Base-by-base conservation (phyloP, 805 yeast species). In the Kockiozyma suomiensis region DNA sequence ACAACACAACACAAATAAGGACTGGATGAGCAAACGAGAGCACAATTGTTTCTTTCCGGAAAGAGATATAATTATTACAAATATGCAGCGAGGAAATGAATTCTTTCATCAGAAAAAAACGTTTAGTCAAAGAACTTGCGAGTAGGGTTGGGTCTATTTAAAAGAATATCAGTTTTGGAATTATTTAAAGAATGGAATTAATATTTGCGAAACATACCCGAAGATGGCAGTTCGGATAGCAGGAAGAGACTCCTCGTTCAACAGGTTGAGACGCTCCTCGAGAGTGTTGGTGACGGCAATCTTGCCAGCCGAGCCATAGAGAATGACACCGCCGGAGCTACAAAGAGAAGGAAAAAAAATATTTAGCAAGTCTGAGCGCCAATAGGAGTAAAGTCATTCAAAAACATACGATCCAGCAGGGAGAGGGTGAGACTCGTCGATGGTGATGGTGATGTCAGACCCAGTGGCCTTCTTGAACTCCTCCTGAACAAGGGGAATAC, bases 211-310 rank as follows among this genome's bases (percentile, higher is more conserved):
- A 13, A 59, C 66, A 19, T 46, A 85, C 64, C 96, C 96, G 72
- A 91, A 94, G 72, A 93, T 78, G 71, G 92, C 96, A 65, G 88
- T 80, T 78, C 98, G 86, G 66, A 94, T 85, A 56, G 92, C 96
- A 50, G 99, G 99, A 68, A 94, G 83, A 6, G 97, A 88, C 70
- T 85, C 89, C 73, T 88, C 88, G 40, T 88, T 82, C 70, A 94
- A 81, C 64, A 94, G 77, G 70, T 86, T 82, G 71, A 94, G 84
- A 78, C 99, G 89, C 80, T 92, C 97, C 71, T 91, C 97, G 70
- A 94, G 82, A 50, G 99, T 92, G 79, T 94, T 94, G 77, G 89
- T 81, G 58, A 94, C 90, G 69, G 87, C 92, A 67, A 94, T 91
- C 77, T 88, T 90, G 56, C 96, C 96, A 45, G 82, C 74, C 38